Conservation (phyloP, 306 rosid genomes). For the Inga oerstediana region DNA sequence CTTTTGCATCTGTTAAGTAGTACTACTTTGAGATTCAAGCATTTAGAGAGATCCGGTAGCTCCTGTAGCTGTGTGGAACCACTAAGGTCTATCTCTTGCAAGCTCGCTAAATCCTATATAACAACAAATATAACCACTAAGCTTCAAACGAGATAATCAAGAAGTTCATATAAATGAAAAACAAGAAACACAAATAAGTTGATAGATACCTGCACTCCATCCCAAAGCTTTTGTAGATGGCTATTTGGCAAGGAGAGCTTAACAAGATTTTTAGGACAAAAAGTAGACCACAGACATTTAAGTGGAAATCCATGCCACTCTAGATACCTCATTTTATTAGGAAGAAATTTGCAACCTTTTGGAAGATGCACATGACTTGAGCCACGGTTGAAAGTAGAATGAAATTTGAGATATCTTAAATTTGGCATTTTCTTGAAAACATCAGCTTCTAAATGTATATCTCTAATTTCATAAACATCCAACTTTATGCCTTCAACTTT, state of each 20-base stretch:
- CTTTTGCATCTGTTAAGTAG: accelerated
- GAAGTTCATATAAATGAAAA: background rate
- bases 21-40: background rate
- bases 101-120: background rate
- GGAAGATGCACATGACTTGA: background rate
- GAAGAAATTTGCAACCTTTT: background rate
- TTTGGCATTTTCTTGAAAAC: background rate
- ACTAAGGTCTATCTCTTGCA: background rate
- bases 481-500: too few relatives aligned
- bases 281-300: background rate
- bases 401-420: background rate
- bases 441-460: background rate
- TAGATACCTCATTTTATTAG: background rate
- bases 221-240: background rate
- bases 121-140: background rate
- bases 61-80: background rate
- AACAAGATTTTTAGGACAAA: background rate
- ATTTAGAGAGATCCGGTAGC: slow-evolving; percentile 30
- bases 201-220: background rate
- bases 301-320: background rate
- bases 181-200: background rate
- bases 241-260: background rate
- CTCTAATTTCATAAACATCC: too few relatives aligned
- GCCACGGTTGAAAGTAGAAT: background rate
- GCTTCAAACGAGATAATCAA: background rate